Evolutionary conservation across 2,329 filamentous ascomycete species (phyloP), one percentile per base, ranked within the genome.

Genomic region (Blastomyces silverae): DNA sequence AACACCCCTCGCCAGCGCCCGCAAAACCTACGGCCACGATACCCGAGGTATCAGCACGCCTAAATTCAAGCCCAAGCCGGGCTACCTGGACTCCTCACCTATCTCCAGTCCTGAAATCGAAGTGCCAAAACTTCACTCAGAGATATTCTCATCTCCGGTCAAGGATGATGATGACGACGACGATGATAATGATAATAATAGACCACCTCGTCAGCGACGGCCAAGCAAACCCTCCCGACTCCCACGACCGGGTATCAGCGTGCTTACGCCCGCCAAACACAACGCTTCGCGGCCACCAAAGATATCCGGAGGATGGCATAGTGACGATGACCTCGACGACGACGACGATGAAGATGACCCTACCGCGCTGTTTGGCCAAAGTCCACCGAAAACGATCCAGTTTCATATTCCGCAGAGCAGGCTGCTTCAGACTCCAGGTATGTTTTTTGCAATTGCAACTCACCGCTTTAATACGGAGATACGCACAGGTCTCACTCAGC

Each of bases 91-190:
- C 64, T 72, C 79, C 63, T 84, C 86, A 58, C 84, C 88, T 37
- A 83, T 85, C 74, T 91, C 88, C 52, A 91, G 88, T 17, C 89
- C 94, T 0, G 89, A 91, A 66, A 87, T 89, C 69, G 87, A 89
- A 25, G 89, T 89, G 11, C 93, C 93, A 0, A 89, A 92, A 73
- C 81, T 97, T 52, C 88, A 92, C 66, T 88, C 89, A 59, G 92
- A 95, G 68, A 86, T 93, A 8, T 97, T 97, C 78, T 87, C 88
- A 75, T 92, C 89, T 1, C 90, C 91, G 0, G 77, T 87, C 64
- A 84, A 83, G 20, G 56, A 56, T 7, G 56, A 55, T 22, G 64
- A 64, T 17, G 48, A 28, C 5, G 50, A 50, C n/a, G n/a, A n/a
- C n/a, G n/a, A n/a, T n/a, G n/a, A n/a, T n/a, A 55, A 46, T 22